Percentiles rank a stretch among this genome's conserved stretches.
These are phyloP conservation scores for Penicillium cataractarum DNA, from an alignment of 495 filamentous ascomycete species.

Conservation along the genomic window DNA sequence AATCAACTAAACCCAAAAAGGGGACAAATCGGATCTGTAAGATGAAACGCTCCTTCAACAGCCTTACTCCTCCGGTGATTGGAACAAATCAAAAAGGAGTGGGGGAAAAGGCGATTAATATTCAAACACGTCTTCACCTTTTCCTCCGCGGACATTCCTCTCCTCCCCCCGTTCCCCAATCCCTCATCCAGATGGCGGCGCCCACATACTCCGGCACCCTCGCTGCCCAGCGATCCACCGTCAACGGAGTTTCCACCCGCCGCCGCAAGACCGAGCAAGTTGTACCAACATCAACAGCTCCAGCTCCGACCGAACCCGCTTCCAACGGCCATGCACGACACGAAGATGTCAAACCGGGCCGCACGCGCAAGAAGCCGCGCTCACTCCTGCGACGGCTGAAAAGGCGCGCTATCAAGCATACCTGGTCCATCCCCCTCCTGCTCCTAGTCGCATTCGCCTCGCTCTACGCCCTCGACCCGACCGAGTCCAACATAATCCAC, in stretches of 20 bases:
- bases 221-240: not conserved
- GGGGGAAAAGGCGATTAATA: not conserved
- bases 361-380: slow-evolving; percentile 38
- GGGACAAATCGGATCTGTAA: slow-evolving; percentile 13
- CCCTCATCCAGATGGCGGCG: slow-evolving; percentile 3
- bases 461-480: slow-evolving; percentile 72
- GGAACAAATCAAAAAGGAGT: slow-evolving; percentile 2
- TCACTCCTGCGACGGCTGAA: slow-evolving; percentile 58
- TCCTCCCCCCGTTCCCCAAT: not conserved
- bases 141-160: not conserved
- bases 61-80: not conserved
- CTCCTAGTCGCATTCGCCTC: slow-evolving; percentile 59
- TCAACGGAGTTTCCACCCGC: not conserved
- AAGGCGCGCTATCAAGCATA: slow-evolving; percentile 60
- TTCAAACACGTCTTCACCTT: not conserved
- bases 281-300: not conserved
- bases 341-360: not conserved
- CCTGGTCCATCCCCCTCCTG: slow-evolving; percentile 74
- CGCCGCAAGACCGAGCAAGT: not conserved
- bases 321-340: not conserved
- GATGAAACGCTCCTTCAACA: slow-evolving; percentile 3
- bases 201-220: not conserved
- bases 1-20: slow-evolving; percentile 2
- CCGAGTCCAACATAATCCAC: slow-evolving; percentile 71
- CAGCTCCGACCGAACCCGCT: not conserved